Evolutionary conservation across 208 protist genomes (phyloP), one percentile per base, ranked within the genome.

Genomic region (Crithidia brevicula): DNA sequence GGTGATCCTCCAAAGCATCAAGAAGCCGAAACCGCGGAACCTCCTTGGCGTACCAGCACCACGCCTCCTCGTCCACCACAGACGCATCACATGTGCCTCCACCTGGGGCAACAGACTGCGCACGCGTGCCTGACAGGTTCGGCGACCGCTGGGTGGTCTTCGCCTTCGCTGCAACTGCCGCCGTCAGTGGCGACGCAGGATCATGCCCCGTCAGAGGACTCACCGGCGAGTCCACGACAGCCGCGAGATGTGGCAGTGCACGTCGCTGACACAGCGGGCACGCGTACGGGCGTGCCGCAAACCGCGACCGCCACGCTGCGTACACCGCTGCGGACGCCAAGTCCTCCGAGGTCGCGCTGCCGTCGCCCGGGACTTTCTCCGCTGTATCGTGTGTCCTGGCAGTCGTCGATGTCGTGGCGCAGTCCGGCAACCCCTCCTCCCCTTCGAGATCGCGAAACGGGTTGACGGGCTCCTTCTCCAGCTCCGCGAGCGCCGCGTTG

Each of bases 381-480:
- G 11, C 36, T 50, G 8, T 5, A 20, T 63, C 57, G 3, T 71
- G n/a, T n/a, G n/a, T n/a, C n/a, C n/a, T n/a, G n/a, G n/a, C n/a
- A n/a, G n/a, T n/a, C n/a, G n/a, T n/a, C n/a, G n/a, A n/a, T n/a
- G n/a, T n/a, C n/a, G n/a, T n/a, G n/a, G n/a, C 62, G 40, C 40
- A 34, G 30, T 59, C 36, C 56, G 62, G 52, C 15, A 1, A 8
- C 23, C 74, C 47, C 89, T 76, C 43, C 28, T 49, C 22, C 31
- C 76, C 57, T 79, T 95, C 84, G 28, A 84, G 46, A 22, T 77
- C 64, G 13, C 88, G 42, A 59, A 95, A 95, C 1, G 90, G 90
- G 66, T 95, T 95, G 4, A 93, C 51, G 18, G 90, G 87, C 73
- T 93, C 90, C 66, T 83, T 80, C 61, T 85, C 81, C 33, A 81